Conservation (phyloP, 177 flowering plant species). For the Vitis hybrid region DNA sequence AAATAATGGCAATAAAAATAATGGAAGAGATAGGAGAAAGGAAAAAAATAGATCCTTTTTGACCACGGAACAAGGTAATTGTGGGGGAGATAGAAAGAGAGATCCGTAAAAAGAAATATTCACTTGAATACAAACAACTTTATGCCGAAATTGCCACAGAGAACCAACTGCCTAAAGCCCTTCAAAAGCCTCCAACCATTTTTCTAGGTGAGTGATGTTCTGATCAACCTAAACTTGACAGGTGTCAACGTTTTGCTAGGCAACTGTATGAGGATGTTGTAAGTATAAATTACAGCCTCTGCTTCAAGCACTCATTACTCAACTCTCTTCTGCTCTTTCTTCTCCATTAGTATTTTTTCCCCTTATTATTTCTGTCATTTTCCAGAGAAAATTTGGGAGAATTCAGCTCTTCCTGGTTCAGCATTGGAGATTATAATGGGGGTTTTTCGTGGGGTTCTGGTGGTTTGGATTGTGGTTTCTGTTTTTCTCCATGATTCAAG, state of each 20-base stretch:
- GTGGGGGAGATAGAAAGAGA: background rate
- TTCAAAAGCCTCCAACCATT: constrained; percentile 18
- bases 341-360: constrained; percentile 7
- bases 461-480: constrained; percentile 19
- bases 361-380: constrained; percentile 13
- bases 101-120: background rate
- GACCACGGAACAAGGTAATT: background rate
- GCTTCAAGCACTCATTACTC: constrained; percentile 14
- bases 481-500: constrained; percentile 20
- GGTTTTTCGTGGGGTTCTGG: constrained; percentile 14
- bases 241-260: constrained; percentile 20
- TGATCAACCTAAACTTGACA: constrained; percentile 33
- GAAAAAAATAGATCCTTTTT: background rate
- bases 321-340: constrained; percentile 1
- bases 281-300: constrained; percentile 31
- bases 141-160: constrained; percentile 15
- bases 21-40: background rate
- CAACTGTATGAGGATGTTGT: background rate
- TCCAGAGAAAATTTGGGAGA: constrained; percentile 2
- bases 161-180: constrained; percentile 11
- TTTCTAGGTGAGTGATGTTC: constrained; percentile 10
- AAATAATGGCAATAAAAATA: background rate
- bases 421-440: constrained; percentile 24
- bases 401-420: background rate
- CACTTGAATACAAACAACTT: constrained; percentile 6